Base-by-base conservation (phyloP, 768 basidiomycete genomes). In the Boletus sp. region DNA sequence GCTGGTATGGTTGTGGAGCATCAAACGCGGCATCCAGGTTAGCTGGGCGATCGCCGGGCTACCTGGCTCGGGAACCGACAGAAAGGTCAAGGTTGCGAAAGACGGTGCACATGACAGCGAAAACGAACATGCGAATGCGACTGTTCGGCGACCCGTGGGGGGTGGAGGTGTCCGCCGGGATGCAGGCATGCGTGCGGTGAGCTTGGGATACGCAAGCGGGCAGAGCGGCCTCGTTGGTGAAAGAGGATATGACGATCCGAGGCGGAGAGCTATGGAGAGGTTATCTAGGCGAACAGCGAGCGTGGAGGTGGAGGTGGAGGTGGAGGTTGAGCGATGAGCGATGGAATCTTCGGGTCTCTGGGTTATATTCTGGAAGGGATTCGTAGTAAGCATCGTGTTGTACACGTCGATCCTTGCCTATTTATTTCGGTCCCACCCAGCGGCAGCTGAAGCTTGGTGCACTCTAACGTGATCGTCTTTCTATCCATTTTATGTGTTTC, bases 1-100 rank as follows among this genome's bases (percentile, higher is more conserved):
- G 7, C 69, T 92, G 30, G 78, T 83, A n/a, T 98, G 91, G 91
- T 66, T 94, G 15, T 97, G 93, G 93, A 91, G 90, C 49, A 84
- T 93, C 69, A 88, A 86, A 61, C 86, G 89, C 47, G 82, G 89
- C 20, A 68, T 94, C 24, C 86, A 95, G 64, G 86, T 86, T 37
- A 77, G 83, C 9, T 96, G 94, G 94, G 90, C 87, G 12, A 68
- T 90, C 10, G 82, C 83, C 5, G 87, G 87, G 0, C 71, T 85
- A 1, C 67, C 70, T 6, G 67, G 71, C n/a, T 62, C 61, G 28
- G 30, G 64, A 0, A n/a, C 40, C 5, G 51, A 56, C 10, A 12
- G 15, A 33, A 56, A 54, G 17, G 7, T 15, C 17, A 54, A 52
- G 20, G 17, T 24, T 4, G 30, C 17, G 1, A 51, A 40, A 36